These are phyloP conservation scores for Pontederia crassipes DNA, from an alignment of 176 grass and related monocot genomes.

Conservation along the genomic window DNA sequence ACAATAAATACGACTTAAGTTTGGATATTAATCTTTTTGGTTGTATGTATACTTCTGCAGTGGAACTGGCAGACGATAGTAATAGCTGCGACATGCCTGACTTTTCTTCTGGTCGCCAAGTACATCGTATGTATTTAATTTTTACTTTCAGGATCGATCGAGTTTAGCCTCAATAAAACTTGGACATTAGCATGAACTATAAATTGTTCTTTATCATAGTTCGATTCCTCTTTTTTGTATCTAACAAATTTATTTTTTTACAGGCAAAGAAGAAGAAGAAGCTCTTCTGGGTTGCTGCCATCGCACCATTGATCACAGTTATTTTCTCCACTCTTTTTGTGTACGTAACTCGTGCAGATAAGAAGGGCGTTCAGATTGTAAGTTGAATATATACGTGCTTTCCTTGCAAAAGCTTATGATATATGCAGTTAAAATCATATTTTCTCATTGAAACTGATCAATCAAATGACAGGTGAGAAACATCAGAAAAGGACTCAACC, in stretches of 20 bases:
- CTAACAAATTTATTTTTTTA: neutral
- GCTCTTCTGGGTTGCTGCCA: conserved; percentile 15
- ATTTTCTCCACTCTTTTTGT: conserved; percentile 7
- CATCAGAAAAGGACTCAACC: conserved; percentile 1
- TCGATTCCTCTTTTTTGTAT: neutral
- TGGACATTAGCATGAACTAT: too few species aligned
- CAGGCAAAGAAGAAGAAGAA: conserved; percentile 9
- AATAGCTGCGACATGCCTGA: neutral
- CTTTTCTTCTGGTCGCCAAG: conserved; percentile 7
- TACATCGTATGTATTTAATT: neutral
- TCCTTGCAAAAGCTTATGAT: neutral
- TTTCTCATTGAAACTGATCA: too few species aligned
- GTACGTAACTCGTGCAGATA: conserved; percentile 9
- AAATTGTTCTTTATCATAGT: too few species aligned
- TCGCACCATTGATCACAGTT: conserved; percentile 2
- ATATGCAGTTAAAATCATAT: neutral
- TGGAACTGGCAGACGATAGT: conserved; percentile 13
- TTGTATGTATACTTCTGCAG: neutral
- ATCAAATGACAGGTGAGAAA: neutral
- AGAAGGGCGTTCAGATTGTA: conserved; percentile 2
- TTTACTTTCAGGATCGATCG: neutral
- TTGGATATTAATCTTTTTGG: neutral
- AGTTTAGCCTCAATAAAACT: too few species aligned
- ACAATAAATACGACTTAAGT: too few species aligned
- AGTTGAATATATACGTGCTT: neutral